Percentiles rank a stretch among this genome's conserved stretches.
Conservation (phyloP, 495 filamentous ascomycete genomes). For the Venustampulla echinocandica region DNA sequence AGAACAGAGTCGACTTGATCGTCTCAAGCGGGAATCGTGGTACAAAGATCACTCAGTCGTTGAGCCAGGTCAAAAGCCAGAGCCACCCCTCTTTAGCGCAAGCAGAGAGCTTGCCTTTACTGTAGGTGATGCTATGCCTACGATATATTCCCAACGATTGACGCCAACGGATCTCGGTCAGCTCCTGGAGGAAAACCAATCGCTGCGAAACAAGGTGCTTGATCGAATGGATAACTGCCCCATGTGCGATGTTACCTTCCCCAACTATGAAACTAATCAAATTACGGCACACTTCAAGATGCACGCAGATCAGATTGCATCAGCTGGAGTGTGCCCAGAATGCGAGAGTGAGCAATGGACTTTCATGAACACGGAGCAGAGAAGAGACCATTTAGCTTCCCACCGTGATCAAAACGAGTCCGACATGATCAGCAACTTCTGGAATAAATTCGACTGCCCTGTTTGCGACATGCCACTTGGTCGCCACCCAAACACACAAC, state of each 20-base stretch:
- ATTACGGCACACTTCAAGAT: slow-evolving; percentile 6
- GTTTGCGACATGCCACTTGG: slow-evolving; percentile 14
- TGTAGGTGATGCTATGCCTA: slow-evolving; percentile 7
- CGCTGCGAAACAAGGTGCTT: slow-evolving; percentile 13
- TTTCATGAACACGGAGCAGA: slow-evolving; percentile 10
- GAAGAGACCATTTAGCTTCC: slow-evolving; percentile 7
- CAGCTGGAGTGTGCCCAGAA: slow-evolving; percentile 8
- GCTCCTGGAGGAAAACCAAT: slow-evolving; percentile 6
- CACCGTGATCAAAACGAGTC: slow-evolving; percentile 1
- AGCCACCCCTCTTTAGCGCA: slow-evolving; percentile 12
- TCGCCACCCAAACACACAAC: not conserved
- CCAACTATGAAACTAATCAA: slow-evolving; percentile 1
- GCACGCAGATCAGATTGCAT: slow-evolving; percentile 2
- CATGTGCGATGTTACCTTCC: slow-evolving; percentile 10
- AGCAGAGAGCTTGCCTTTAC: slow-evolving; percentile 6
- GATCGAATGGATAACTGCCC: slow-evolving; percentile 13
- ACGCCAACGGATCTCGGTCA: slow-evolving; percentile 17
- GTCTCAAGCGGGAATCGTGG: slow-evolving; percentile 8
- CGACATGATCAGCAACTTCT: slow-evolving; percentile 9
- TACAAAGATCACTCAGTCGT: slow-evolving; percentile 14
- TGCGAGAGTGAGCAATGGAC: slow-evolving; percentile 13
- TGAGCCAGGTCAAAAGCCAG: slow-evolving; percentile 17
- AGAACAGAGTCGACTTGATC: slow-evolving; percentile 4
- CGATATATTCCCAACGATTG: slow-evolving; percentile 6
- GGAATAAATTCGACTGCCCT: slow-evolving; percentile 10